These are phyloP conservation scores for Coniosporium tulheliwenetii DNA, from an alignment of 2,329 filamentous ascomycete species.

Conservation along the genomic window DNA sequence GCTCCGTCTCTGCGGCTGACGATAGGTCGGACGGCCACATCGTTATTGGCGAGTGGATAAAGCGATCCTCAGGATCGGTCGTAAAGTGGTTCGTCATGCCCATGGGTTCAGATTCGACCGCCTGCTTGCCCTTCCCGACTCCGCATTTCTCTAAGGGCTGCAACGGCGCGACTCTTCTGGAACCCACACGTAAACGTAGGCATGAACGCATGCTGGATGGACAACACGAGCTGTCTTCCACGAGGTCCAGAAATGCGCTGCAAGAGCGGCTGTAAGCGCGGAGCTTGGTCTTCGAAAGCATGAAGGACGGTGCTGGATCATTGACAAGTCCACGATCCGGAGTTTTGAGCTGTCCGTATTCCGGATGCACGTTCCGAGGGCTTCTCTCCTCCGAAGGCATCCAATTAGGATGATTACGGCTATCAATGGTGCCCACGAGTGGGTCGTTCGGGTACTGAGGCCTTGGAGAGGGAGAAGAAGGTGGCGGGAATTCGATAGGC, in stretches of 20 bases:
- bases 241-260: slow-evolving; percentile 43
- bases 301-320: slow-evolving; percentile 29
- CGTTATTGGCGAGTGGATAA: slow-evolving; percentile 2
- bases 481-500: slow-evolving; percentile 27
- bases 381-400: slow-evolving; percentile 5
- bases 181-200: slow-evolving; percentile 35
- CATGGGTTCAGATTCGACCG: background rate
- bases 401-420: background rate
- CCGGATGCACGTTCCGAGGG: slow-evolving; percentile 11
- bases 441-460: background rate
- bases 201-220: slow-evolving; percentile 11
- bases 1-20: slow-evolving; percentile 4
- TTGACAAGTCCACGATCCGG: slow-evolving; percentile 9
- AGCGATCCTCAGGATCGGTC: background rate
- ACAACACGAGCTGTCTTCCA: slow-evolving; percentile 32
- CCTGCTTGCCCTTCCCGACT: background rate
- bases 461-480: slow-evolving; percentile 4
- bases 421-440: background rate
- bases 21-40: slow-evolving; percentile 8
- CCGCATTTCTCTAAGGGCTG: background rate
- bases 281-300: slow-evolving; percentile 37
- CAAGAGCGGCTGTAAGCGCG: slow-evolving; percentile 38
- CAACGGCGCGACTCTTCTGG: slow-evolving; percentile 22
- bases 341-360: slow-evolving; percentile 8
- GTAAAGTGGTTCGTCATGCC: no score